Evolutionary conservation across 768 basidiomycete genomes (phyloP).

Genomic region (Russula vinacea): DNA sequence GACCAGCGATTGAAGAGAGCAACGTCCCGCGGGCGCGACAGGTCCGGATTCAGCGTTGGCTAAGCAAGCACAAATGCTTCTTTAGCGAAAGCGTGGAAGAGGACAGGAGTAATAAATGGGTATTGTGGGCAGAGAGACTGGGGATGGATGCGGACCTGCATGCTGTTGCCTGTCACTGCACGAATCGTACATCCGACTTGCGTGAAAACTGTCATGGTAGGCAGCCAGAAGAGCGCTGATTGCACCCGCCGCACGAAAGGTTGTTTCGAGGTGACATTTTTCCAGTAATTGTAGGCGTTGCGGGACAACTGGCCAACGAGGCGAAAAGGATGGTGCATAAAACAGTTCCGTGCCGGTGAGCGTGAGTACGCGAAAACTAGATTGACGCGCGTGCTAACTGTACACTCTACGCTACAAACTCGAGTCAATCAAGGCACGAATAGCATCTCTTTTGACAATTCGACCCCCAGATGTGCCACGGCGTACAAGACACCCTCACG

Average conservation of each 20-base stretch:
- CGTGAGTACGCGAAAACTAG: not conserved
- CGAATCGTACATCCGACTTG: constrained; percentile 24
- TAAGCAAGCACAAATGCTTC: constrained; percentile 20
- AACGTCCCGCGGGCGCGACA: constrained; percentile 25
- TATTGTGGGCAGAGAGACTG: not conserved
- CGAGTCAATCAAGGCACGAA: constrained; percentile 16
- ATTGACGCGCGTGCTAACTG: no score
- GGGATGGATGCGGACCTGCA: constrained; percentile 25
- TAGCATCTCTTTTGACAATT: constrained; percentile 31
- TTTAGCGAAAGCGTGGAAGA: not conserved
- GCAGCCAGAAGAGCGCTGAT: constrained; percentile 25
- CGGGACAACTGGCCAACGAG: not conserved
- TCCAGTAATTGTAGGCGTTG: constrained; percentile 13
- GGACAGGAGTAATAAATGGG: not conserved
- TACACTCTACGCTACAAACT: no score
- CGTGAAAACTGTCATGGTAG: constrained; percentile 19
- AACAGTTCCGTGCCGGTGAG: not conserved
- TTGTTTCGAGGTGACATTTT: not conserved
- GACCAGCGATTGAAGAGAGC: constrained; percentile 28
- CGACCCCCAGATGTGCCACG: constrained; percentile 32
- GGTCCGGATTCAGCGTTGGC: constrained; percentile 29
- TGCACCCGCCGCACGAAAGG: constrained; percentile 9
- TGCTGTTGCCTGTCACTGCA: constrained; percentile 27
- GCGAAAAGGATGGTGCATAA: constrained; percentile 16
- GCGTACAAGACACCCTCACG: constrained; percentile 28